Percentiles rank a stretch among this genome's conserved stretches.
phyloP scores from a whole-genome alignment of 768 basidiomycete species.

The Mycena metata region DNA sequence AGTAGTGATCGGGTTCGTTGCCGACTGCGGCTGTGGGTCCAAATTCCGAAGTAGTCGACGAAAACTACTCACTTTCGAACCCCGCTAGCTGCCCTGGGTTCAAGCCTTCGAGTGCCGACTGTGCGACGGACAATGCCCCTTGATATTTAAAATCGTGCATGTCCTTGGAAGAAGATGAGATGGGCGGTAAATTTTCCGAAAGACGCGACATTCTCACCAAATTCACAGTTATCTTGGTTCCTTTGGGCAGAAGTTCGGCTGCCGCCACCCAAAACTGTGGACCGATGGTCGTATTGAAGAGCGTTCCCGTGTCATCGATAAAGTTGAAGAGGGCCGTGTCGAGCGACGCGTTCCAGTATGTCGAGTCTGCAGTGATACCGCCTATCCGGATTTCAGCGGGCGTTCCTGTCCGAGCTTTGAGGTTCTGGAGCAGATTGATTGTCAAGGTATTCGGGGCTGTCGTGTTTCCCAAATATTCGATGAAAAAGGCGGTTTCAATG shows the following conservation, averaged over 20 bases:
- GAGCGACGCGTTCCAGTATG: slow-evolving; percentile 60
- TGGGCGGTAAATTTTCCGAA: background rate
- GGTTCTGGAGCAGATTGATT: slow-evolving; percentile 59
- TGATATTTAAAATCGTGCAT: slow-evolving; percentile 58
- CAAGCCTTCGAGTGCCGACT: slow-evolving; percentile 56
- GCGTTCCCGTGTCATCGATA: slow-evolving; percentile 56
- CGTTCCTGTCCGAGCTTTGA: slow-evolving; percentile 58
- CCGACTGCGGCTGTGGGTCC: slow-evolving; percentile 53
- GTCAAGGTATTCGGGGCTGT: slow-evolving; percentile 60
- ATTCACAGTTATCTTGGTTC: slow-evolving; percentile 62
- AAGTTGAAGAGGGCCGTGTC: slow-evolving; percentile 58
- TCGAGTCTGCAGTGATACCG: slow-evolving; percentile 68
- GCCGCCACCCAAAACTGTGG: slow-evolving; percentile 64
- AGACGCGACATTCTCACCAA: slow-evolving; percentile 48
- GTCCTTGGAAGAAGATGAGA: slow-evolving; percentile 50
- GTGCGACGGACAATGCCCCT: slow-evolving; percentile 59
- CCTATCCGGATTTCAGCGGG: slow-evolving; percentile 65
- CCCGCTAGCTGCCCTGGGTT: slow-evolving; percentile 52
- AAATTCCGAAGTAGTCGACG: background rate
- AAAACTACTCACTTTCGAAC: slow-evolving; percentile 57
- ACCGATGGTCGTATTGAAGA: slow-evolving; percentile 66
- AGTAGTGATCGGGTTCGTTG: slow-evolving; percentile 69
- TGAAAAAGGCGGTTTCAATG: slow-evolving; percentile 68
- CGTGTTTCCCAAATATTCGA: slow-evolving; percentile 62
- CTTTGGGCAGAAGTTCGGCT: slow-evolving; percentile 55